phyloP scores from a whole-genome alignment of 1,139 yeast genomes.

The Nakaseomyces delphensis region DNA sequence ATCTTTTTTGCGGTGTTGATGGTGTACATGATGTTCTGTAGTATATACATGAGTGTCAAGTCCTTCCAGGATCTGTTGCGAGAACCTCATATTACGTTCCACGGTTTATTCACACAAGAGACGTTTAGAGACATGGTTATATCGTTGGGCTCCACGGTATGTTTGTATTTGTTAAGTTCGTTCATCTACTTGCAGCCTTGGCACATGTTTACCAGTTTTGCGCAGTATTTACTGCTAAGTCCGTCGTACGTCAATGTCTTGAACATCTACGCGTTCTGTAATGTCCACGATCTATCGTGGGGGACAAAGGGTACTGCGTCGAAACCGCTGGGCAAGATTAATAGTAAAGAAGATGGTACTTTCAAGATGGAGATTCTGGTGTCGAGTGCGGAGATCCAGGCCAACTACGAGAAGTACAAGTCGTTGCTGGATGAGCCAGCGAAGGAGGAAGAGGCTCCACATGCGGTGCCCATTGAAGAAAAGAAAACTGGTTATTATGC shows the following conservation, averaged over 20 bases:
- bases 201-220: constrained; percentile 82
- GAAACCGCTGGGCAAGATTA: constrained; percentile 54
- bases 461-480: constrained; percentile 40
- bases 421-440: constrained; percentile 46
- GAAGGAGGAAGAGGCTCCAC: constrained; percentile 35
- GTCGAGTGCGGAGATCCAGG: constrained; percentile 50
- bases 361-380: constrained; percentile 70
- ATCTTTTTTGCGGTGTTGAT: constrained; percentile 82
- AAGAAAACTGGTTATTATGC: constrained; percentile 64
- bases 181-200: constrained; percentile 82
- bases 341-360: constrained; percentile 63
- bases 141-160: constrained; percentile 79
- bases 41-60: constrained; percentile 71
- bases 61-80: constrained; percentile 42
- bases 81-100: constrained; percentile 28
- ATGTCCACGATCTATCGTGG: constrained; percentile 96
- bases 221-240: constrained; percentile 78
- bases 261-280: constrained; percentile 88
- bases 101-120: constrained; percentile 40
- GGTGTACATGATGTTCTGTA: constrained; percentile 89
- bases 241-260: constrained; percentile 85
- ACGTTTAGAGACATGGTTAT: constrained; percentile 76
- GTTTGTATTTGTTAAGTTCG: constrained; percentile 70
- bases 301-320: constrained; percentile 90
- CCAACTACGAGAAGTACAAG: constrained; percentile 52